Evolutionary conservation across 2,329 filamentous ascomycete genomes (phyloP).

Genomic region (Colletotrichum chrysophilum): DNA sequence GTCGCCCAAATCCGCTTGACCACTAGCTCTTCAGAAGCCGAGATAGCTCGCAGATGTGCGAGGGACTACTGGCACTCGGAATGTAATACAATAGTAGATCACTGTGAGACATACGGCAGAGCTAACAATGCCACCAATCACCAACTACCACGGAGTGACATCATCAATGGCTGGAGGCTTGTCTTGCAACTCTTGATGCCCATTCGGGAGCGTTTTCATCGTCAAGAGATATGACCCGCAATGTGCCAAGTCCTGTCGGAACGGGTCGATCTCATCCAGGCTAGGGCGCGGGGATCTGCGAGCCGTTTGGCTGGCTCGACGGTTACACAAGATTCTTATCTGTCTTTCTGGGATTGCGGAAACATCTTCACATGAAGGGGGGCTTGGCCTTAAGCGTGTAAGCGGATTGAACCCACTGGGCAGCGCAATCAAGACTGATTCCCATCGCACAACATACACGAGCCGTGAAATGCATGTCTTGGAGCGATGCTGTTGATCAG

Average conservation of each 20-base stretch:
- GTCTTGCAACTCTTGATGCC: neutral
- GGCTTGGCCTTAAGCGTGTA: neutral
- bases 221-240: neutral
- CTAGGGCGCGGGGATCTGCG: neutral
- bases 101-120: neutral
- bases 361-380: neutral
- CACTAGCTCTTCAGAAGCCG: neutral
- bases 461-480: neutral
- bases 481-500: neutral
- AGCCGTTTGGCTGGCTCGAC: neutral
- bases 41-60: neutral
- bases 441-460: neutral
- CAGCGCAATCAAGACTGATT: neutral
- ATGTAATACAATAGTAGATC: neutral
- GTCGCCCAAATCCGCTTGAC: neutral
- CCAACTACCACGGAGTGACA: neutral
- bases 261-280: neutral
- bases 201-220: neutral
- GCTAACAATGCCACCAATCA: neutral
- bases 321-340: neutral
- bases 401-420: neutral
- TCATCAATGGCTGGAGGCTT: neutral
- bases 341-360: neutral
- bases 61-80: neutral
- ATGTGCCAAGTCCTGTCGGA: neutral